These are phyloP conservation scores for Eucalyptus melliodora DNA, from an alignment of 345 rosid genomes.

Conservation along the genomic window DNA sequence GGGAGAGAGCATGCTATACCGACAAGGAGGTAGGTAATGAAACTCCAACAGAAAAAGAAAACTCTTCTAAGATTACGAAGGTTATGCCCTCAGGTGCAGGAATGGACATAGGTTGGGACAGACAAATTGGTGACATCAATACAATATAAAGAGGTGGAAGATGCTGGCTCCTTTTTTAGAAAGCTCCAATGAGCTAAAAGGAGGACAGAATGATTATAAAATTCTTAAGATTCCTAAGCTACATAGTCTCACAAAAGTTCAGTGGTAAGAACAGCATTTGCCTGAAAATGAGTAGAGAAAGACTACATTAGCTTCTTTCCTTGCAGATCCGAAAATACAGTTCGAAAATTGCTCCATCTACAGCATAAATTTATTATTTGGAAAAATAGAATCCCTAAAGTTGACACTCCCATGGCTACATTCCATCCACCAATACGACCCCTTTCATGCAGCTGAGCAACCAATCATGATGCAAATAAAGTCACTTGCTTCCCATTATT, in stretches of 20 bases:
- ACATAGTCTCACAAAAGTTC: background rate
- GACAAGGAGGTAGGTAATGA: background rate
- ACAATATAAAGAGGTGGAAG: background rate
- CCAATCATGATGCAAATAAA: background rate
- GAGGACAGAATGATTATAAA: background rate
- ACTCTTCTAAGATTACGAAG: background rate
- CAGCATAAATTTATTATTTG: background rate
- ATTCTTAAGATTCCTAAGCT: background rate
- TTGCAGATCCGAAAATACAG: background rate
- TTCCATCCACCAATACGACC: background rate
- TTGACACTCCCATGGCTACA: background rate
- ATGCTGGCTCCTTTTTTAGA: background rate
- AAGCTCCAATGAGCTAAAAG: background rate
- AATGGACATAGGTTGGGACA: background rate
- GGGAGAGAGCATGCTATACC: background rate
- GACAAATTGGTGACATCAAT: background rate
- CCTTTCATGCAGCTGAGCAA: background rate
- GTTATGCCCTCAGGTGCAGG: background rate
- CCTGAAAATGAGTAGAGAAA: background rate
- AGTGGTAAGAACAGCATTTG: background rate
- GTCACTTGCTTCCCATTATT: background rate
- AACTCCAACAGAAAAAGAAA: background rate
- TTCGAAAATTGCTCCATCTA: background rate
- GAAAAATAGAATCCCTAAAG: background rate
- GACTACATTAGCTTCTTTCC: background rate